phyloP scores from a whole-genome alignment of 2,329 filamentous ascomycete genomes.

The Colletotrichum simmondsii region DNA sequence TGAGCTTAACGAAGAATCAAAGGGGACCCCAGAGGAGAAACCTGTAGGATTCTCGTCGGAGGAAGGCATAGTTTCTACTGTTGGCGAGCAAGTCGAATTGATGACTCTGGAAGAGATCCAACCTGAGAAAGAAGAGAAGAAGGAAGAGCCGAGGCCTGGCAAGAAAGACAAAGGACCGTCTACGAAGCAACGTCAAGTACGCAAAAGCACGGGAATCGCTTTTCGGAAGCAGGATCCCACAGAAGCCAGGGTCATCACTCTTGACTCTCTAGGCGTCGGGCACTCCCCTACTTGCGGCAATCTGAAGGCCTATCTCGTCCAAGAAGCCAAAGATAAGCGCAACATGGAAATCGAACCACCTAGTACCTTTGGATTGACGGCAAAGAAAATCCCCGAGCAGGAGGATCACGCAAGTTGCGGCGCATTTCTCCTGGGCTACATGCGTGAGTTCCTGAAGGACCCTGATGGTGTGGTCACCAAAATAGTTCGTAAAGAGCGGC shows the following conservation, averaged over 20 bases:
- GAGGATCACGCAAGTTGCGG: constrained; percentile 91
- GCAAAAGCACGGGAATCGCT: constrained; percentile 13
- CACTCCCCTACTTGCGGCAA: constrained; percentile 74
- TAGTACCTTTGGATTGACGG: constrained; percentile 67
- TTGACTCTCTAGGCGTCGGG: constrained; percentile 81
- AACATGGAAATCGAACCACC: constrained; percentile 51
- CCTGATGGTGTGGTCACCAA: constrained; percentile 77
- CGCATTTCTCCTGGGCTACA: constrained; percentile 85
- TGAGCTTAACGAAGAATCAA: constrained; percentile 15
- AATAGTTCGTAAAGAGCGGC: constrained; percentile 69
- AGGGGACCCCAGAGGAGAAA: neutral
- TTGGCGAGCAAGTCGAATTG: constrained; percentile 10
- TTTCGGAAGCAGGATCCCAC: constrained; percentile 56
- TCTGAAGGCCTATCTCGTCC: constrained; percentile 80
- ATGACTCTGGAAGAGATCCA: constrained; percentile 24
- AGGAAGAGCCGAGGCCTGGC: constrained; percentile 19
- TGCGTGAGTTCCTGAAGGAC: constrained; percentile 81
- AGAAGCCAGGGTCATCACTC: constrained; percentile 80
- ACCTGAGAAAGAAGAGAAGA: neutral
- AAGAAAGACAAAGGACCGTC: neutral
- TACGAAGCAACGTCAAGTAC: constrained; percentile 29
- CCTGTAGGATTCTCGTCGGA: neutral
- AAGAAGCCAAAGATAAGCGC: constrained; percentile 76
- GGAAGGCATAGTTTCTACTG: constrained; percentile 12
- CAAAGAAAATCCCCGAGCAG: constrained; percentile 81